Percentiles rank a stretch among this genome's conserved stretches.
phyloP scores from a whole-genome alignment of 768 basidiomycete genomes.

The Boletellus ananiceps region DNA sequence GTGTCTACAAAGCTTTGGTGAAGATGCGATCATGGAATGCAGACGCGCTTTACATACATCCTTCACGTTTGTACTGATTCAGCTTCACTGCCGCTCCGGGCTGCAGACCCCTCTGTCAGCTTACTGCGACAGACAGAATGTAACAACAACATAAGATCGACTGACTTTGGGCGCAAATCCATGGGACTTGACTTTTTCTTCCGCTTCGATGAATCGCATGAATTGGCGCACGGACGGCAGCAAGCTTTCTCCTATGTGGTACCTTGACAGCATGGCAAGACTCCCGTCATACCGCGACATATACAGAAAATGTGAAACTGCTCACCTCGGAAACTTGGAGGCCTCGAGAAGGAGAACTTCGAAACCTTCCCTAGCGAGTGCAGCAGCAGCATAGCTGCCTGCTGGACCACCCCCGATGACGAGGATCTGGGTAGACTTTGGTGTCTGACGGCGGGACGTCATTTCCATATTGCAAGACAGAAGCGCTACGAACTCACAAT shows the following conservation, averaged over 20 bases:
- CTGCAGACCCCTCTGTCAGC: not conserved
- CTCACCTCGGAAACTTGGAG: not conserved
- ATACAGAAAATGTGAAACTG: not conserved
- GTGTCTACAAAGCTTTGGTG: not conserved
- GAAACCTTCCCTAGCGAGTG: slow-evolving; percentile 1
- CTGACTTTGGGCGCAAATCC: not conserved
- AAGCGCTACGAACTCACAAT: too few relatives aligned
- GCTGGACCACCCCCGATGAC: slow-evolving; percentile 2
- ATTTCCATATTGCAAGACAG: too few relatives aligned
- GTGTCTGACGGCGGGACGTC: not conserved
- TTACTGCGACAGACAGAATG: not conserved
- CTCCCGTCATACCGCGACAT: not conserved
- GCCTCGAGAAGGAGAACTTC: not conserved
- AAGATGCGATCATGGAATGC: not conserved
- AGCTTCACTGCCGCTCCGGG: slow-evolving; percentile 3
- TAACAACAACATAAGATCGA: not conserved
- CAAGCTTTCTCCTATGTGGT: slow-evolving; percentile 2
- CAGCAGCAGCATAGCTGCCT: not conserved
- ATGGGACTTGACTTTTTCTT: not conserved
- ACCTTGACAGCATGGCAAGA: not conserved
- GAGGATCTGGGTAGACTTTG: not conserved
- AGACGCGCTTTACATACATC: slow-evolving; percentile 33
- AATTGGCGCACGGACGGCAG: not conserved
- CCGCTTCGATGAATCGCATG: not conserved
- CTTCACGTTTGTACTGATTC: slow-evolving; percentile 4